Conservation (phyloP, 2,329 filamentous ascomycete genomes). For the Sporothrix curviconia region DNA sequence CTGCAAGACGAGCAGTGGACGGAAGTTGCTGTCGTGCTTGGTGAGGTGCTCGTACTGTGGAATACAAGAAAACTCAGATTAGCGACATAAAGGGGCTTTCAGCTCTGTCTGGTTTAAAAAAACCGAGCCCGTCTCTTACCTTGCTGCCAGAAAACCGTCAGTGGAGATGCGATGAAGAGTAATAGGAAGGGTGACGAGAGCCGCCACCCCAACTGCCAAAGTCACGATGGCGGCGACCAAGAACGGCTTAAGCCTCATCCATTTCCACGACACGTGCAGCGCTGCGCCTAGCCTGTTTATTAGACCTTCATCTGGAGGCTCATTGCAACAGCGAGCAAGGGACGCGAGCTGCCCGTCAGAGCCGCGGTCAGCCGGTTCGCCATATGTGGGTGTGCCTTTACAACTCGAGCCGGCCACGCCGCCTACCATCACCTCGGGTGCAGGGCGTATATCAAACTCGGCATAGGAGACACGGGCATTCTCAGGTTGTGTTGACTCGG, state of each 20-base stretch:
- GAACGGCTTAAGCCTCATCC: constrained; percentile 11
- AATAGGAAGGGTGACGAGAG: constrained; percentile 12
- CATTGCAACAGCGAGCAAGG: too few relatives aligned
- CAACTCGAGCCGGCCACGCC: too few relatives aligned
- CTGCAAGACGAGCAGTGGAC: not conserved
- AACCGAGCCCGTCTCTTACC: constrained; percentile 1
- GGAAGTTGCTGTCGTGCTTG: not conserved
- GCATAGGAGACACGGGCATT: not conserved
- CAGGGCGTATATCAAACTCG: constrained; percentile 8
- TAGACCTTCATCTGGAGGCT: too few relatives aligned
- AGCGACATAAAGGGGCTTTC: too few relatives aligned
- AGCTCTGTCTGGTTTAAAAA: too few relatives aligned
- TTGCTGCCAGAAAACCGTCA: not conserved
- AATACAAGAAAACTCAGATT: not conserved
- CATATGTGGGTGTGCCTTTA: too few relatives aligned
- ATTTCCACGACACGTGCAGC: not conserved
- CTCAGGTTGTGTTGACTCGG: too few relatives aligned
- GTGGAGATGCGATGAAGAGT: constrained; percentile 12
- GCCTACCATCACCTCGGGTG: constrained; percentile 5
- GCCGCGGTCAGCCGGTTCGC: too few relatives aligned
- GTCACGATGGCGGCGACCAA: constrained; percentile 3
- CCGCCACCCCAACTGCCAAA: constrained; percentile 5
- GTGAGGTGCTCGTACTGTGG: not conserved
- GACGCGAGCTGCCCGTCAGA: too few relatives aligned
- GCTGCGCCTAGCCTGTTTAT: too few relatives aligned